Evolutionary conservation across 768 basidiomycete species (phyloP).

Genomic region (Leccinum ochraceum): DNA sequence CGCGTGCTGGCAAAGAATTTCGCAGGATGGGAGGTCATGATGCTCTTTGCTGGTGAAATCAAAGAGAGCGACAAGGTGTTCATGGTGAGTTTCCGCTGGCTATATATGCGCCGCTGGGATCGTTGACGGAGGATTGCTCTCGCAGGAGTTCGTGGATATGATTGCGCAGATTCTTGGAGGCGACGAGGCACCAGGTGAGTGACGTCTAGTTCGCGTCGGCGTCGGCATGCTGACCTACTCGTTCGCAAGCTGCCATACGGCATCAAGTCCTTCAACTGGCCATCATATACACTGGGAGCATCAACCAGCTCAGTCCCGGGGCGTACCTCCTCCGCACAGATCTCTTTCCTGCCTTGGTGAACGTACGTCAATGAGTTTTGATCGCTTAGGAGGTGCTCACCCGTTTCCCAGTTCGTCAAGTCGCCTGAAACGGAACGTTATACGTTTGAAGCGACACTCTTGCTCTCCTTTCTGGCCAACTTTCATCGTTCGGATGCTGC

Average conservation of each 20-base stretch:
- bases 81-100: too few species aligned
- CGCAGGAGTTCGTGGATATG: too few species aligned
- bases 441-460: slow-evolving; percentile 59
- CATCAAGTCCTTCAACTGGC: too few species aligned
- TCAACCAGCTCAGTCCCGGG: too few species aligned
- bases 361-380: slow-evolving; percentile 36
- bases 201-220: not conserved
- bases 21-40: slow-evolving; percentile 75
- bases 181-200: slow-evolving; percentile 11
- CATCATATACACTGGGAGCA: too few species aligned
- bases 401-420: slow-evolving; percentile 49
- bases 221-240: too few species aligned
- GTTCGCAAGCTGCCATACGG: too few species aligned
- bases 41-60: slow-evolving; percentile 40
- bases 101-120: too few species aligned
- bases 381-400: not conserved
- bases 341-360: slow-evolving; percentile 49
- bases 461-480: slow-evolving; percentile 65
- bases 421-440: slow-evolving; percentile 53
- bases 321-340: too few species aligned
- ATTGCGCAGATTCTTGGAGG: too few species aligned
- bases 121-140: too few species aligned
- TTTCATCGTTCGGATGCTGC: slow-evolving; percentile 75
- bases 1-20: slow-evolving; percentile 56
- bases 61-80: too few species aligned